Evolutionary conservation across 257 asterid species (phyloP).

Genomic region (Verbena officinalis): DNA sequence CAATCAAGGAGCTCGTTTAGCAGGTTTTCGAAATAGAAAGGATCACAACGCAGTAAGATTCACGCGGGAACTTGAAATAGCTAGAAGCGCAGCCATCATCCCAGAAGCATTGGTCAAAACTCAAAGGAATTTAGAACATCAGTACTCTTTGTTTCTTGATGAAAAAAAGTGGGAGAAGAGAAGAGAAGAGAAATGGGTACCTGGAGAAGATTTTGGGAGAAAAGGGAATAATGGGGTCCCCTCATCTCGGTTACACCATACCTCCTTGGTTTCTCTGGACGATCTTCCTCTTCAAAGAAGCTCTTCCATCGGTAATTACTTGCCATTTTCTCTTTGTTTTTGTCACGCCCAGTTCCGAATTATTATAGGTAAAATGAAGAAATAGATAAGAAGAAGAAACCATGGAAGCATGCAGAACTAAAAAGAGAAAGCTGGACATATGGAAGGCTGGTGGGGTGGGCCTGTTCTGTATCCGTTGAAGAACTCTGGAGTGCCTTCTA

Average conservation of each 20-base stretch:
- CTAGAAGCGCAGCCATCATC: slow-evolving; percentile 22
- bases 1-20: slow-evolving; percentile 4
- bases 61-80: not conserved
- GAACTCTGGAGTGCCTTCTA: slow-evolving; percentile 61
- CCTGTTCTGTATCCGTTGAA: not conserved
- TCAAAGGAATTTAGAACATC: not conserved
- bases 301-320: slow-evolving; percentile 75
- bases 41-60: not conserved
- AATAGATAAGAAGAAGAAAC: not conserved
- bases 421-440: not conserved
- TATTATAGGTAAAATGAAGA: not conserved
- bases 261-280: slow-evolving; percentile 88
- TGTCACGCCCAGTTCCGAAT: not conserved
- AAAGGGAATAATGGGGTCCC: slow-evolving; percentile 73
- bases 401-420: slow-evolving; percentile 14
- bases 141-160: no score
- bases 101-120: not conserved
- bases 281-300: slow-evolving; percentile 89
- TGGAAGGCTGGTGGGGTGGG: not conserved
- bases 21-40: not conserved
- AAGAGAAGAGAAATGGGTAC: slow-evolving; percentile 31
- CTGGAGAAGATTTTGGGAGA: slow-evolving; percentile 72
- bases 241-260: slow-evolving; percentile 88
- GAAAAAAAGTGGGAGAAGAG: not conserved
- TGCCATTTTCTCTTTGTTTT: slow-evolving; percentile 46